A percentile compares a stretch with the other conserved stretches of the same genome.
Evolutionary conservation across 805 yeast species (phyloP).

Genomic region (Blastobotrys chiropterorum): DNA sequence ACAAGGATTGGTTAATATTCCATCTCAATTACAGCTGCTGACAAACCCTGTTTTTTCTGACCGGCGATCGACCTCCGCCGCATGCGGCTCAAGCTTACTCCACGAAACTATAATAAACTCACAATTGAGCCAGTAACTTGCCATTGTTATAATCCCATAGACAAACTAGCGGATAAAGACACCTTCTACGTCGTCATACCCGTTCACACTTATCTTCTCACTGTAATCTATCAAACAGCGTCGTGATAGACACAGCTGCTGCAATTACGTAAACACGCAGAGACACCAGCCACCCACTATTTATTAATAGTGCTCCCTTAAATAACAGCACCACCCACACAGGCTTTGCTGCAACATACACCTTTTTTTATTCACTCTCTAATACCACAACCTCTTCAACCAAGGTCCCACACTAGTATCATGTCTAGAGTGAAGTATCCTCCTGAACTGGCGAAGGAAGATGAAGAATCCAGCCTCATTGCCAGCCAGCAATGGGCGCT

Average conservation of each 20-base stretch:
- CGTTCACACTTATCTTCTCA: no score
- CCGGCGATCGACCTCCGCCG: no score
- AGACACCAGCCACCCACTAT: not conserved
- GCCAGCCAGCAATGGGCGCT: constrained; percentile 65
- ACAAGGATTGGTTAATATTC: no score
- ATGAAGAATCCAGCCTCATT: constrained; percentile 10
- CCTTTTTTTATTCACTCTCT: not conserved
- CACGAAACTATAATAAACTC: no score
- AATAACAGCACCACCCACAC: not conserved
- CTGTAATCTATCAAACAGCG: not conserved
- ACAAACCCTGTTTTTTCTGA: no score
- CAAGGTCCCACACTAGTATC: not conserved
- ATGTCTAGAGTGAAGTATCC: constrained; percentile 9
- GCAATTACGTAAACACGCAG: not conserved
- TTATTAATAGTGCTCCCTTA: not conserved
- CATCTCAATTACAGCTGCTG: no score
- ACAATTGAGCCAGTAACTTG: no score
- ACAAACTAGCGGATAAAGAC: no score
- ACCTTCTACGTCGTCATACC: no score
- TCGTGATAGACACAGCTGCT: not conserved
- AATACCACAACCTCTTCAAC: not conserved
- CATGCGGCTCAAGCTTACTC: no score
- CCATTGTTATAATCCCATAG: no score
- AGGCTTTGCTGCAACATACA: not conserved
- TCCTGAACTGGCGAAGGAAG: constrained; percentile 12